A percentile compares a stretch with the other conserved stretches of the same genome.
These are phyloP conservation scores for Combretum micranthum DNA, from an alignment of 345 rosid genomes.

Conservation along the genomic window DNA sequence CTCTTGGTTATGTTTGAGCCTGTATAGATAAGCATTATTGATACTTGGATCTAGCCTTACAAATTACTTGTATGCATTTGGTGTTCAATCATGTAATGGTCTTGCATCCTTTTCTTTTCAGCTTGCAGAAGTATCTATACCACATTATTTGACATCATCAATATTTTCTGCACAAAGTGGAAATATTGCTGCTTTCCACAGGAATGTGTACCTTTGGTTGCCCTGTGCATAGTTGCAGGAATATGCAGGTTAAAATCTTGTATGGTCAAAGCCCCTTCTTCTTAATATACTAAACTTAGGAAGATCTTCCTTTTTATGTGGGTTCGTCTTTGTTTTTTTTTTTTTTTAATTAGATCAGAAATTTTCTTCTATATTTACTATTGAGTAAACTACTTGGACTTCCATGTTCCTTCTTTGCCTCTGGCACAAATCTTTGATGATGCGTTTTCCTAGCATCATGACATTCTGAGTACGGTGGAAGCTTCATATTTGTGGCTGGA, in stretches of 20 bases:
- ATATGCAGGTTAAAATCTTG: constrained; percentile 93
- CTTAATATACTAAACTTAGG: constrained; percentile 10
- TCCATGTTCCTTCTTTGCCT: too few relatives aligned
- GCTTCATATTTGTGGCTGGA: too few relatives aligned
- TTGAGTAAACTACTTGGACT: too few relatives aligned
- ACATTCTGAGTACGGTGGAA: too few relatives aligned
- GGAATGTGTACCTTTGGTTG: constrained; percentile 64
- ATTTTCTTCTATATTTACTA: too few relatives aligned
- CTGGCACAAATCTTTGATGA: too few relatives aligned
- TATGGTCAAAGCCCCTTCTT: constrained; percentile 54
- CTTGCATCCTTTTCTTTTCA: constrained; percentile 19
- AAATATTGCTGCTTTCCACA: constrained; percentile 61
- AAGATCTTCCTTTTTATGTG: neutral
- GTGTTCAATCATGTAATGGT: neutral
- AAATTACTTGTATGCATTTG: neutral
- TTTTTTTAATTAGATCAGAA: too few relatives aligned
- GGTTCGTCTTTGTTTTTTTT: neutral
- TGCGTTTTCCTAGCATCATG: too few relatives aligned
- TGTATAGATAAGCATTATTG: too few relatives aligned
- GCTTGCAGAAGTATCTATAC: constrained; percentile 82
- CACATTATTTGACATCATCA: constrained; percentile 93
- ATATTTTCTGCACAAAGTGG: constrained; percentile 81
- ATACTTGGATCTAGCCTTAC: too few relatives aligned
- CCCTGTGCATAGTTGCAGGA: constrained; percentile 70
- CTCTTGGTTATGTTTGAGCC: too few relatives aligned